Evolutionary conservation across 805 yeast genomes (phyloP).

Genomic region (Scheffersomyces spartinae): DNA sequence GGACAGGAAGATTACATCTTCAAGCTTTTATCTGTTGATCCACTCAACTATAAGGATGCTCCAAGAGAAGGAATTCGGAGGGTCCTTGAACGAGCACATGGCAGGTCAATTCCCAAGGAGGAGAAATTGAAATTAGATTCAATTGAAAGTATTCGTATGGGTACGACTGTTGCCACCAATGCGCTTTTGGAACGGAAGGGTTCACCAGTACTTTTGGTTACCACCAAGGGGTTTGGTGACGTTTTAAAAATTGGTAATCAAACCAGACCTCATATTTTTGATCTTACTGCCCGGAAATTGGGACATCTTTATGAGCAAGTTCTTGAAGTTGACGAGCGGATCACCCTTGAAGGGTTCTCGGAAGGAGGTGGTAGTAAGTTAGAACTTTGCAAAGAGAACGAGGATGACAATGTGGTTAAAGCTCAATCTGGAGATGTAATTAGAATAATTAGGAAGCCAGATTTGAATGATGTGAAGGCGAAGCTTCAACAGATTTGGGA

Average conservation of each 20-base stretch:
- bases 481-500: constrained; percentile 9
- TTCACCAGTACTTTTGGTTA: constrained; percentile 71
- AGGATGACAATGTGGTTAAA: constrained; percentile 24
- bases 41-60: constrained; percentile 79
- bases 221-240: constrained; percentile 84
- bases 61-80: constrained; percentile 87
- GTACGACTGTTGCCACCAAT: constrained; percentile 94
- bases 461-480: constrained; percentile 11
- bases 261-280: constrained; percentile 83
- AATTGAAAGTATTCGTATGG: constrained; percentile 70
- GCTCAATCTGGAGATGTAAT: constrained; percentile 24
- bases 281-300: constrained; percentile 62
- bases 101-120: constrained; percentile 44
- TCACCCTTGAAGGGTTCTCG: constrained; percentile 61
- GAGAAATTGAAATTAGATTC: constrained; percentile 47
- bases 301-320: constrained; percentile 65
- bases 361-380: constrained; percentile 49
- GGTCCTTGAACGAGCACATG: constrained; percentile 50
- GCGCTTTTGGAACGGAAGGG: constrained; percentile 91
- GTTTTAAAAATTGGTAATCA: constrained; percentile 81
- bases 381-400: constrained; percentile 9
- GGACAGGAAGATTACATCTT: constrained; percentile 51
- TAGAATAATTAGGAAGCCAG: constrained; percentile 19
- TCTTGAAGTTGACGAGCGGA: constrained; percentile 81
- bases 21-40: constrained; percentile 81